Conservation (phyloP, 345 rosid species). For the Murraya paniculata region DNA sequence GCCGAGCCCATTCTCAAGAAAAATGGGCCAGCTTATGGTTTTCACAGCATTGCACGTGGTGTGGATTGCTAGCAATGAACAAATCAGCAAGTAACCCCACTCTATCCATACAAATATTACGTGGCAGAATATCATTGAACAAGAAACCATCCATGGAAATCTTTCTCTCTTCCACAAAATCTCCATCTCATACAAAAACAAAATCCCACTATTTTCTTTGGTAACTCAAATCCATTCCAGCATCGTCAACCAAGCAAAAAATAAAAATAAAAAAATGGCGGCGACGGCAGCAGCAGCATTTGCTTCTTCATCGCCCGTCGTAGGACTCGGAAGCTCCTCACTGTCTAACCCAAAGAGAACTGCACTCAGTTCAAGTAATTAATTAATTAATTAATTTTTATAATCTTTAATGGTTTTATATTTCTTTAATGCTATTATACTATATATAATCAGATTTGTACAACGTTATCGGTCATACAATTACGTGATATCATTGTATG, state of each 20-base stretch:
- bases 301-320: constrained; percentile 56
- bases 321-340: constrained; percentile 61
- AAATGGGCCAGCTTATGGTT: too few species aligned
- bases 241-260: background rate
- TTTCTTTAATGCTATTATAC: too few species aligned
- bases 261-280: constrained; percentile 19
- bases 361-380: constrained; percentile 54
- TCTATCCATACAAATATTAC: constrained; percentile 46
- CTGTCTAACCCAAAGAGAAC: constrained; percentile 36
- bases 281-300: constrained; percentile 48
- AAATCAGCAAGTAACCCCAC: constrained; percentile 30
- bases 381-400: constrained; percentile 19
- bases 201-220: too few species aligned
- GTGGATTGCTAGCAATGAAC: too few species aligned
- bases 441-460: too few species aligned
- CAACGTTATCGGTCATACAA: too few species aligned
- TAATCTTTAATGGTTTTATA: background rate
- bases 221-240: background rate
- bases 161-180: constrained; percentile 48
- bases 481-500: too few species aligned
- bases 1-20: too few species aligned
- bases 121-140: constrained; percentile 61
- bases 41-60: background rate
- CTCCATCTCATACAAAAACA: constrained; percentile 14
- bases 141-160: constrained; percentile 38